Evolutionary conservation across 352 stramenopile genomes (phyloP).

Genomic region (Pythium apleroticum): DNA sequence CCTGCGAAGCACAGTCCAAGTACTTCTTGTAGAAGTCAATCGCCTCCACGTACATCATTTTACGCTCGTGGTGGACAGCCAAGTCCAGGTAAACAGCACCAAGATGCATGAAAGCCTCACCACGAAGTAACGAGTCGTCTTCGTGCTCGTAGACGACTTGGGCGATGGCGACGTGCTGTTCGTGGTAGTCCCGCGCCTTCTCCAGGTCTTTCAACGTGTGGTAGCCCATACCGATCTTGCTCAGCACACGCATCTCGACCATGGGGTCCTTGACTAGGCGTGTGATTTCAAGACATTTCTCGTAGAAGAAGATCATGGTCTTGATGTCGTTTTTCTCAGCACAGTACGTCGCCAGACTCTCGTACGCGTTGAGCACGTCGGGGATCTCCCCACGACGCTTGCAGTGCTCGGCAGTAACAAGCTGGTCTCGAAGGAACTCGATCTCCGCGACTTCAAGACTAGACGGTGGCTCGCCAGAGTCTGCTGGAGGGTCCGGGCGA

Average conservation of each 20-base stretch:
- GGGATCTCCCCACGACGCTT: slow-evolving; percentile 87
- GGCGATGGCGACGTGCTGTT: slow-evolving; percentile 78
- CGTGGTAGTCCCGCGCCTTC: slow-evolving; percentile 76
- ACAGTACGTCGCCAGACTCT: slow-evolving; percentile 75
- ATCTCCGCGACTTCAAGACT: slow-evolving; percentile 59
- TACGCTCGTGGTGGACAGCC: slow-evolving; percentile 45
- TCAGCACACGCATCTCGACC: slow-evolving; percentile 87
- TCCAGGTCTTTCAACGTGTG: slow-evolving; percentile 68
- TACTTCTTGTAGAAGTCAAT: slow-evolving; percentile 80
- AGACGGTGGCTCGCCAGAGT: slow-evolving; percentile 19
- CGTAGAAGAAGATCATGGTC: slow-evolving; percentile 93
- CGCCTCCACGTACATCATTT: slow-evolving; percentile 37
- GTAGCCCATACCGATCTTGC: slow-evolving; percentile 82
- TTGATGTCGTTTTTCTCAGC: slow-evolving; percentile 77
- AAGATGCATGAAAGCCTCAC: slow-evolving; percentile 63
- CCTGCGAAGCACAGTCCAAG: slow-evolving; percentile 66
- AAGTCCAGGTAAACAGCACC: slow-evolving; percentile 78
- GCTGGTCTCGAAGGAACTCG: slow-evolving; percentile 86
- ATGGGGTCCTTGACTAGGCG: slow-evolving; percentile 82
- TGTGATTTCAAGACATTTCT: slow-evolving; percentile 92
- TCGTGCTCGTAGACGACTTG: slow-evolving; percentile 67
- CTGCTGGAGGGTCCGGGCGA: slow-evolving; percentile 37
- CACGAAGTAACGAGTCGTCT: slow-evolving; percentile 53
- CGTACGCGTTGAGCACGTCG: slow-evolving; percentile 84
- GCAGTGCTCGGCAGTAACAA: slow-evolving; percentile 85